Conservation (phyloP, 352 stramenopile species). For the Phytophthora pistaciae region DNA sequence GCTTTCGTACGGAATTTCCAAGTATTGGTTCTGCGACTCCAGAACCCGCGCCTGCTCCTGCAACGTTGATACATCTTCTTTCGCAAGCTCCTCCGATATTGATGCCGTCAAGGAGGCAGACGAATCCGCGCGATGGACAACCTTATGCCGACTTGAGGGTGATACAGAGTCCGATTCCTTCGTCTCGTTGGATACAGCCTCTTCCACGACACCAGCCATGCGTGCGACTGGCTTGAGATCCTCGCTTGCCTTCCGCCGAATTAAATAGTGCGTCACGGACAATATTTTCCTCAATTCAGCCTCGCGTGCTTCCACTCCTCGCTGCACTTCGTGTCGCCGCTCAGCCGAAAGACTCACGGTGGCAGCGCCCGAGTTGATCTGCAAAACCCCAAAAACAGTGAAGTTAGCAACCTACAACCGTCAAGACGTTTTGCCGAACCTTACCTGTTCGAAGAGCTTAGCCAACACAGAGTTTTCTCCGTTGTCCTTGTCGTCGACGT, state of each 20-base stretch:
- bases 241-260: constrained; percentile 67
- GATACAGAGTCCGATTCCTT: constrained; percentile 33
- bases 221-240: constrained; percentile 45
- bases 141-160: constrained; percentile 25
- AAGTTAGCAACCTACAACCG: not conserved
- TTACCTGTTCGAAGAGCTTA: constrained; percentile 85
- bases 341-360: constrained; percentile 88
- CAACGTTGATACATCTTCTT: constrained; percentile 75
- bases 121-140: constrained; percentile 52
- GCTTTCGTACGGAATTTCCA: constrained; percentile 90
- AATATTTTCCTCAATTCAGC: constrained; percentile 86
- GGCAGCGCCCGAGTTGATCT: constrained; percentile 88
- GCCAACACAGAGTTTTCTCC: constrained; percentile 82
- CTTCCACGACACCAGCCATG: constrained; percentile 40
- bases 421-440: not conserved
- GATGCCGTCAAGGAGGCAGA: constrained; percentile 50
- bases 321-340: constrained; percentile 88
- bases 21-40: constrained; percentile 88
- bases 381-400: constrained; percentile 6
- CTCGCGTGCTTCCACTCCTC: constrained; percentile 84
- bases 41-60: constrained; percentile 85
- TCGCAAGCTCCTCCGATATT: constrained; percentile 57
- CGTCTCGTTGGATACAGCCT: constrained; percentile 27
- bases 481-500: constrained; percentile 86
- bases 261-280: constrained; percentile 84